Base-by-base conservation (phyloP, 306 rosid genomes). In the Vigna trinervia region DNA sequence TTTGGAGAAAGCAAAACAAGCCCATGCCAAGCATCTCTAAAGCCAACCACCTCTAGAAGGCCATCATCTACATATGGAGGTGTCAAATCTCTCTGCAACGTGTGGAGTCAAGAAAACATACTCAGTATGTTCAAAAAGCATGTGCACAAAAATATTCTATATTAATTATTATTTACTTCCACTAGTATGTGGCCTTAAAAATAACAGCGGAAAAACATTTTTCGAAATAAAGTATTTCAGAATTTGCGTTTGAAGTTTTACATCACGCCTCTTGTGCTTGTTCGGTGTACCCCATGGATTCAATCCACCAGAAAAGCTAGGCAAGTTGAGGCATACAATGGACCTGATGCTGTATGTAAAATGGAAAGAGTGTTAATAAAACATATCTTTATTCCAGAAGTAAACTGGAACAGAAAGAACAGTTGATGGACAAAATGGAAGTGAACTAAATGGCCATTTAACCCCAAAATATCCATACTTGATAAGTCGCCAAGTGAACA, bases 11-110 rank as follows among this genome's bases (percentile, higher is more conserved):
- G 92, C 90, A 95, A 76, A 79, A 87, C 89, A 59, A 95, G 97
- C 71, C 99, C 99, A 76, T 95, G 99, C 99, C 99, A 95, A 45
- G 96, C 99, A 87, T 91, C 86, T 85, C 92, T 86, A 83, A 95
- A 95, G 12, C 99, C 99, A 59, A 95, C 99, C 34, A 95, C 88
- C 83, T 95, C 99, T 73, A 95, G 34, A 73, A 77, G 97, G 60
- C 96, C 97, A 74, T 92, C 99, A 82, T 95, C 98, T 36, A 92
- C 99, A 80, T 28, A 91, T 69, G 97, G 97, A n/a, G 93, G 89
- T 75, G 96, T 92, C 77, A 87, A 86, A 48, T 80, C 93, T 78
- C 80, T 81, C 98, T 95, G 88, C 1, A 52, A 52, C 17, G 57
- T 15, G 64, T 83, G 78, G 41, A 76, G 54, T 71, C 64, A 82